These are phyloP conservation scores for Ceratobasidium papillatum DNA, from an alignment of 1,284 basidiomycete genomes.

Conservation along the genomic window DNA sequence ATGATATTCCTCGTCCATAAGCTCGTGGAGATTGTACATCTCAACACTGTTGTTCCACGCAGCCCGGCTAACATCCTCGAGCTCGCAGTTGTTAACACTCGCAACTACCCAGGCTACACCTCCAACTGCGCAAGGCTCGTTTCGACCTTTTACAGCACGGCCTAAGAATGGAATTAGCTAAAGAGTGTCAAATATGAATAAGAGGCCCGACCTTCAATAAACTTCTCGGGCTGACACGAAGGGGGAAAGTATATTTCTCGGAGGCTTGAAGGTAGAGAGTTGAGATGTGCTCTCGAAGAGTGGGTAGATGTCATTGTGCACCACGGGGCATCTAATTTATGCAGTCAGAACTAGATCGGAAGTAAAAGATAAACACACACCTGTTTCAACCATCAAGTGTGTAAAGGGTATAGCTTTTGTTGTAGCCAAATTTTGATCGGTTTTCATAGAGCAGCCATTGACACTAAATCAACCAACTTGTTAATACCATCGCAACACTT, in stretches of 20 bases:
- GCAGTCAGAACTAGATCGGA: constrained; percentile 44
- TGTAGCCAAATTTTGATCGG: constrained; percentile 71
- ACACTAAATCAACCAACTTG: constrained; percentile 55
- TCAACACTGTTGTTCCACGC: constrained; percentile 74
- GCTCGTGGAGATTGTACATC: constrained; percentile 65
- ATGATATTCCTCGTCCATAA: constrained; percentile 45
- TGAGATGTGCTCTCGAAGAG: constrained; percentile 69
- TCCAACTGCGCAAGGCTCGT: constrained; percentile 79
- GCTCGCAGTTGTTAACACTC: constrained; percentile 61
- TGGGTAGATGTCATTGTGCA: constrained; percentile 82
- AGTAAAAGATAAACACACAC: constrained; percentile 1
- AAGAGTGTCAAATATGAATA: background rate
- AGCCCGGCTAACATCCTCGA: constrained; percentile 68
- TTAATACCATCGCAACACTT: background rate
- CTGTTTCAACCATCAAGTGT: constrained; percentile 38
- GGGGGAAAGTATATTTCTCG: constrained; percentile 63
- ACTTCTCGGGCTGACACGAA: constrained; percentile 73
- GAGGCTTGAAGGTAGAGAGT: constrained; percentile 61
- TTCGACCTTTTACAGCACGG: constrained; percentile 79
- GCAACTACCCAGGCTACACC: constrained; percentile 82
- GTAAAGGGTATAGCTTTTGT: constrained; percentile 58
- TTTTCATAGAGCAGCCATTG: constrained; percentile 89
- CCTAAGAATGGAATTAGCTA: background rate
- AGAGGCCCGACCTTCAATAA: constrained; percentile 57
- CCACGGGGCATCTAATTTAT: constrained; percentile 80